Conservation (phyloP, 371 early-diverging fungal genomes). For the Rhizopus delemar region DNA sequence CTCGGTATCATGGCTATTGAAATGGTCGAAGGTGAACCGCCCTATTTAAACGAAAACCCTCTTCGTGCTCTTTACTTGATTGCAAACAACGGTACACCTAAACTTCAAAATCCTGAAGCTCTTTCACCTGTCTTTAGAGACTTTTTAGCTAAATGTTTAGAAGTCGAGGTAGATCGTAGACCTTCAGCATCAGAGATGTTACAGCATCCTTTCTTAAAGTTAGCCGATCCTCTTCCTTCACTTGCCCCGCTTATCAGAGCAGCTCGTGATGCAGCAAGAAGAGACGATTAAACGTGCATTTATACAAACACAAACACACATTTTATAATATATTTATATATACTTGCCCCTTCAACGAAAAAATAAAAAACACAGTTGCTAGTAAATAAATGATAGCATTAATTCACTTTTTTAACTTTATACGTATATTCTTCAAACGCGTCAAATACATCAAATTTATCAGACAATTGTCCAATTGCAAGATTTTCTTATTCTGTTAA, state of each 20-base stretch:
- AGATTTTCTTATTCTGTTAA: no score
- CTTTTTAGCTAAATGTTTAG: slow-evolving; percentile 79
- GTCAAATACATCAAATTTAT: not conserved
- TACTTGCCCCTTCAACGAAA: not conserved
- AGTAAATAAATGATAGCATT: not conserved
- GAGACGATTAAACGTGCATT: not conserved
- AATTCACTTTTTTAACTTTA: not conserved
- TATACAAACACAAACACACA: not conserved
- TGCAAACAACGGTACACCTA: slow-evolving; percentile 94
- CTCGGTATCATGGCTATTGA: slow-evolving; percentile 97
- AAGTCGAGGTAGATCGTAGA: slow-evolving; percentile 82
- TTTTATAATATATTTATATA: not conserved
- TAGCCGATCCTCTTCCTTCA: slow-evolving; percentile 83
- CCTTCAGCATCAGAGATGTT: slow-evolving; percentile 78
- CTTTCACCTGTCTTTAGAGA: slow-evolving; percentile 76
- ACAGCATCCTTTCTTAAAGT: slow-evolving; percentile 83
- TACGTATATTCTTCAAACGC: not conserved
- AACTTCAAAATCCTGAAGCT: slow-evolving; percentile 83
- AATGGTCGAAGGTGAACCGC: slow-evolving; percentile 94
- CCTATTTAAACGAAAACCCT: slow-evolving; percentile 93
- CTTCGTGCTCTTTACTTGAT: slow-evolving; percentile 85
- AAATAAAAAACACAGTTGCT: not conserved
- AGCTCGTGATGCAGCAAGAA: slow-evolving; percentile 38
- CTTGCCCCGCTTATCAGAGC: slow-evolving; percentile 86
- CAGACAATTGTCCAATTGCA: not conserved